phyloP scores from a whole-genome alignment of 208 protist genomes.

The Phytomonas sp. region DNA sequence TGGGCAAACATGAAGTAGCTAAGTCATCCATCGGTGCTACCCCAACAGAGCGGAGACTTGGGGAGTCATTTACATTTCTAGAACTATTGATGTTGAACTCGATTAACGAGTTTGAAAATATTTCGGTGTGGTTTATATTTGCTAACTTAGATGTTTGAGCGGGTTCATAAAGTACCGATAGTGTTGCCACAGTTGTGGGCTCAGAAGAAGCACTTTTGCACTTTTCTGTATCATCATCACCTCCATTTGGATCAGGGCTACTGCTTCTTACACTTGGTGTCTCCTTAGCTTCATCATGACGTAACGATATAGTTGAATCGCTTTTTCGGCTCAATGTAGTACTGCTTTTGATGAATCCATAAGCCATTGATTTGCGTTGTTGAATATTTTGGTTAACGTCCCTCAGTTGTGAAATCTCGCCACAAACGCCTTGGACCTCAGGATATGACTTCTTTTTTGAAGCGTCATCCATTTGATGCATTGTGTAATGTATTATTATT shows the following conservation, averaged over 20 bases:
- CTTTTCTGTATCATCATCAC: neutral
- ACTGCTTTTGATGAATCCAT: neutral
- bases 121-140: neutral
- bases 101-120: neutral
- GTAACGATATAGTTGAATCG: neutral
- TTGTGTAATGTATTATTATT: neutral
- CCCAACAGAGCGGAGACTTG: neutral
- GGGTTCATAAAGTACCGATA: neutral
- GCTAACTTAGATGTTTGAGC: neutral
- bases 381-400: neutral
- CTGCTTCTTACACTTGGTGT: neutral
- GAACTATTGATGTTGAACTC: neutral
- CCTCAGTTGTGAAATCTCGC: neutral
- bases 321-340: neutral
- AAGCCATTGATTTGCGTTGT: neutral
- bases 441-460: neutral
- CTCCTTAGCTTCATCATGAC: neutral
- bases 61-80: neutral
- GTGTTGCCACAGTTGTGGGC: neutral
- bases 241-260: neutral
- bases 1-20: neutral
- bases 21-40: neutral
- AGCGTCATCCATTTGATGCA: neutral
- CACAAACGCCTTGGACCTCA: neutral
- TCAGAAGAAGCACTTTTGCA: neutral